Conservation (phyloP, 208 protist species). For the Naegleria gruberi region DNA sequence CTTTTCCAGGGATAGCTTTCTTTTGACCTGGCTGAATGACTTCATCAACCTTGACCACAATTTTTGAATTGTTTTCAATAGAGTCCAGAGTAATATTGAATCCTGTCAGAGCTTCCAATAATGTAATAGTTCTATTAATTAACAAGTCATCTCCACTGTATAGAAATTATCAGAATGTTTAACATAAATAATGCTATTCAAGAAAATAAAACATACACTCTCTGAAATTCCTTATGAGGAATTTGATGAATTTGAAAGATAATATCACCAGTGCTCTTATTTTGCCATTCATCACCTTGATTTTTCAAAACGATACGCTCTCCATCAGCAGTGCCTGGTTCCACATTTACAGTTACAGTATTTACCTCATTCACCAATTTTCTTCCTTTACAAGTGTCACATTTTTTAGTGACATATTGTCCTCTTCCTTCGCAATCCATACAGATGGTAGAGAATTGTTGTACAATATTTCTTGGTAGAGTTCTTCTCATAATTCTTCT, state of each 20-base stretch:
- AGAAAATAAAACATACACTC: neutral
- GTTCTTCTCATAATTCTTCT: slow-evolving; percentile 80
- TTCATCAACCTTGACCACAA: slow-evolving; percentile 49
- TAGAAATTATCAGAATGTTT: slow-evolving; percentile 64
- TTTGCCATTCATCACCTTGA: slow-evolving; percentile 89
- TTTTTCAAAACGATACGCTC: slow-evolving; percentile 88
- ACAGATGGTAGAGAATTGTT: slow-evolving; percentile 88
- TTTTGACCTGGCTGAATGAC: slow-evolving; percentile 71
- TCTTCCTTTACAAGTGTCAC: slow-evolving; percentile 79
- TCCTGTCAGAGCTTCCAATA: slow-evolving; percentile 85
- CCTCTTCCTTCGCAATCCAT: slow-evolving; percentile 82
- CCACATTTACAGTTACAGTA: slow-evolving; percentile 90
- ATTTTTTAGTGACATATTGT: slow-evolving; percentile 76
- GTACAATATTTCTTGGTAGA: slow-evolving; percentile 83
- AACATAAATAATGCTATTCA: no score
- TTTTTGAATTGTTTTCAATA: slow-evolving; percentile 61
- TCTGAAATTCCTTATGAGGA: slow-evolving; percentile 53
- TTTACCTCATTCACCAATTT: slow-evolving; percentile 89
- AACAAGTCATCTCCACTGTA: slow-evolving; percentile 88
- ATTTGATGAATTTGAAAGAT: slow-evolving; percentile 92
- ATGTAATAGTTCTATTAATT: slow-evolving; percentile 74
- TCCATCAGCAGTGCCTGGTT: slow-evolving; percentile 86
- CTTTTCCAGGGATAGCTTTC: slow-evolving; percentile 72
- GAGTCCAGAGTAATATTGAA: slow-evolving; percentile 66
- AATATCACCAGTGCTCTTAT: slow-evolving; percentile 87